Evolutionary conservation across 1,284 basidiomycete species (phyloP).

Genomic region (Microbotryum lychnidis-dioicae): DNA sequence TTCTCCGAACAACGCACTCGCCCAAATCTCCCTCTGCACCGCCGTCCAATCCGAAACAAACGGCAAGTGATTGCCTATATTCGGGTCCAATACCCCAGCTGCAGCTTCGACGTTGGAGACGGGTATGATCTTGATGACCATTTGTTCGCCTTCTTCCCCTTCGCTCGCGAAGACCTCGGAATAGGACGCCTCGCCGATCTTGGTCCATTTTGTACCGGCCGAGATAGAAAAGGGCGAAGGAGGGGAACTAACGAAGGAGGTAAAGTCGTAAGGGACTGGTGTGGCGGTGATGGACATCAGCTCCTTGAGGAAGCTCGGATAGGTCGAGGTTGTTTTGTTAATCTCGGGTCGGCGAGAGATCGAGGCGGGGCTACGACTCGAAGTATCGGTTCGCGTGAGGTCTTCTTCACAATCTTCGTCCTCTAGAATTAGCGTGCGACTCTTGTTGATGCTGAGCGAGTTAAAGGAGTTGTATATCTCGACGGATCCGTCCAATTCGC

Average conservation of each 20-base stretch:
- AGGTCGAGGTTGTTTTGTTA: too few species aligned
- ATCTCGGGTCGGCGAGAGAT: not conserved
- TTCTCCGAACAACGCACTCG: conserved; percentile 60
- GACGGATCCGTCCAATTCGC: too few species aligned
- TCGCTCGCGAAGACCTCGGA: conserved; percentile 92
- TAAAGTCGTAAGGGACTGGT: conserved; percentile 17
- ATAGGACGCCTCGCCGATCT: conserved; percentile 93
- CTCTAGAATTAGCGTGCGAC: too few species aligned
- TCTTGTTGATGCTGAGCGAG: too few species aligned
- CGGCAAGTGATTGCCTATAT: conserved; percentile 41
- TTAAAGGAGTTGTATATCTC: too few species aligned
- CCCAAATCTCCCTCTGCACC: conserved; percentile 76
- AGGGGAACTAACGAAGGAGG: conserved; percentile 20
- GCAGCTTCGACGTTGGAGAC: conserved; percentile 26
- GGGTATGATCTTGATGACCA: conserved; percentile 81
- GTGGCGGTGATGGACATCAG: not conserved
- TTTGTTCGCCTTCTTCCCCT: conserved; percentile 41
- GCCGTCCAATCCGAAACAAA: conserved; percentile 49
- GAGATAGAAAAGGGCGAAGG: conserved; percentile 4
- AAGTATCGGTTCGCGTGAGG: too few species aligned
- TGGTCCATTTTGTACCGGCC: conserved; percentile 43
- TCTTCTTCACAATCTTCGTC: too few species aligned
- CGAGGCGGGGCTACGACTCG: not conserved
- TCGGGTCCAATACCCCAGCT: too few species aligned
- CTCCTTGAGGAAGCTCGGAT: too few species aligned